Conservation (phyloP, 2,329 filamentous ascomycete species). For the Parastagonospora nodorum region DNA sequence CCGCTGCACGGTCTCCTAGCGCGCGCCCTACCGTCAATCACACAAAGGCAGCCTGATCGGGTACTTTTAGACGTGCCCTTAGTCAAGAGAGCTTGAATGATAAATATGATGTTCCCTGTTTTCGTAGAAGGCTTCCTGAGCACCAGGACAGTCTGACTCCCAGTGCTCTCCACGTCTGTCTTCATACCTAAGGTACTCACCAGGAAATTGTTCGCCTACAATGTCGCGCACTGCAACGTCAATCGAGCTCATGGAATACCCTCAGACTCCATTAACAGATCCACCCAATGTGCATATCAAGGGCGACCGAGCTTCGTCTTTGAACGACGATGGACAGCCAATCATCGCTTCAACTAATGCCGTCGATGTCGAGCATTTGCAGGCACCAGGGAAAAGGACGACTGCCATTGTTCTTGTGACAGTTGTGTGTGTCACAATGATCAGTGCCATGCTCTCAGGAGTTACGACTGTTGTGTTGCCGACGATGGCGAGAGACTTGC, state of each 20-base stretch:
- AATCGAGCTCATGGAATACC: conserved; percentile 29
- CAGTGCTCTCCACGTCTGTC: not conserved
- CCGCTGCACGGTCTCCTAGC: not conserved
- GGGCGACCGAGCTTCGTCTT: conserved; percentile 6
- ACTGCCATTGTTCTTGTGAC: conserved; percentile 33
- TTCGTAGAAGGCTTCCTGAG: no score
- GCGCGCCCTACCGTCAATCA: no score
- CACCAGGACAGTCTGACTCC: no score
- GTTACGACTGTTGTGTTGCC: conserved; percentile 51
- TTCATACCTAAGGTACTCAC: not conserved
- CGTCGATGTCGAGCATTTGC: conserved; percentile 17
- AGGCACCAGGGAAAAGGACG: conserved; percentile 26
- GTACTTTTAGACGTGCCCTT: no score
- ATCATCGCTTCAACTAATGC: conserved; percentile 15
- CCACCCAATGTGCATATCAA: conserved; percentile 18
- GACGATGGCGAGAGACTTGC: conserved; percentile 46
- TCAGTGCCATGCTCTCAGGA: conserved; percentile 40
- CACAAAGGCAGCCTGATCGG: no score
- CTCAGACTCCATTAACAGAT: conserved; percentile 15
- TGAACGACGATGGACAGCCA: conserved; percentile 15
- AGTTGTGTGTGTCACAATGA: conserved; percentile 34
- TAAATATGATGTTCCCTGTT: no score
- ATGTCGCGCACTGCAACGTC: conserved; percentile 35
- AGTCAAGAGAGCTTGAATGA: no score
- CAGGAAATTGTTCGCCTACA: not conserved